Base-by-base conservation (phyloP, 2,329 filamentous ascomycete species). In the Exophiala spinifera region DNA sequence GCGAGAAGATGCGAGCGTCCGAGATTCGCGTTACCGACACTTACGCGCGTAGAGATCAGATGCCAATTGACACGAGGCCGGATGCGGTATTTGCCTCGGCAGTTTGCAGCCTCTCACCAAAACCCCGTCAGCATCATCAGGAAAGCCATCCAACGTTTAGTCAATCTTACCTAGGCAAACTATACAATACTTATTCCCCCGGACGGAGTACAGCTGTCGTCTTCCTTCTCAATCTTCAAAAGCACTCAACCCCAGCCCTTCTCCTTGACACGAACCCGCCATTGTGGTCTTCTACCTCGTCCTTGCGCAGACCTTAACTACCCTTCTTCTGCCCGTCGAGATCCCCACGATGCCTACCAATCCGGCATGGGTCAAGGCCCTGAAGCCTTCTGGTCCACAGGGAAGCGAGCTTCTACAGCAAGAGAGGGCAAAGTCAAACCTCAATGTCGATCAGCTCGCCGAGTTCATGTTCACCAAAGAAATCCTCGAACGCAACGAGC, bases 401-500 rank as follows among this genome's bases (percentile, higher is more conserved):
- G 87, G 87, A 59, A 76, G 78, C 36, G 85, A 89, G 65, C 78
- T 91, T 45, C 81, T 91, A 50, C 70, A 77, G n/a, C 76, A 80
- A 47, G 87, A 91, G 75, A 81, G 88, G 59, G 79, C 78, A 20
- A 81, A 81, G 64, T 88, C 85, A 48, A 83, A 83, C 55, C 71
- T 91, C 62, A 76, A 85, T 23, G 82, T 89, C 17, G 79, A 86
- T 55, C 81, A 84, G 65, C 76, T 91, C 7, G 81, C 85, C 44
- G 76, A 82, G 48, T 84, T 88, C 64, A 76, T 91, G 44, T 87
- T 88, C 69, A 87, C 85, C 19, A 82, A 83, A 64, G 79, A 85
- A 55, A 76, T 77, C 4, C 75, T 90, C 10, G 76, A 84, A 53
- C 76, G 80, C 40, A 84, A 85, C 64, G 72, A 79, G 1, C 74